These are phyloP conservation scores for Phytophthora brassicae DNA, from an alignment of 352 stramenopile species.

Conservation along the genomic window DNA sequence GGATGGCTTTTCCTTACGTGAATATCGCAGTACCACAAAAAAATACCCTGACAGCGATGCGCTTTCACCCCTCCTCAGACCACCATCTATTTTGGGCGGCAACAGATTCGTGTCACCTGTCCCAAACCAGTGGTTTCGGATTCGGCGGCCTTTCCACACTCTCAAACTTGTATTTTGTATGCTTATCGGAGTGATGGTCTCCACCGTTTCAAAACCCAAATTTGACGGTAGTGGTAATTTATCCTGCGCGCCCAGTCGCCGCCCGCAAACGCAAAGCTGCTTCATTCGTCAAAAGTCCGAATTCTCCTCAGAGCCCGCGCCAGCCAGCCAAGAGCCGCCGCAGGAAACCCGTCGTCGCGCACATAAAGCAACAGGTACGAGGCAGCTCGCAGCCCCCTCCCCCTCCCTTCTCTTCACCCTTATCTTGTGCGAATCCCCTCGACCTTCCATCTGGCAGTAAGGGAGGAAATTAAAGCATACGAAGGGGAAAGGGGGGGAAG, in stretches of 20 bases:
- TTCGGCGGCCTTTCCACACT: not conserved
- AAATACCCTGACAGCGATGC: not conserved
- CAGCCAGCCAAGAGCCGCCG: constrained; percentile 69
- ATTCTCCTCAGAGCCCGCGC: constrained; percentile 71
- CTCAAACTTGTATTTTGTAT: constrained; percentile 19
- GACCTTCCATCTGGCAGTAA: not conserved
- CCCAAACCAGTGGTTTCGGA: constrained; percentile 31
- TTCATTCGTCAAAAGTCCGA: constrained; percentile 89
- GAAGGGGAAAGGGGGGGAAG: constrained; percentile 27
- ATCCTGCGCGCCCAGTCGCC: constrained; percentile 21
- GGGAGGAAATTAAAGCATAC: constrained; percentile 11
- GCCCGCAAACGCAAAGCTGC: constrained; percentile 32
- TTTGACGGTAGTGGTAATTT: constrained; percentile 36
- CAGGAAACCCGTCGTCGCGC: constrained; percentile 30
- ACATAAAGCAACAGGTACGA: constrained; percentile 52
- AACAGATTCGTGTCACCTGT: constrained; percentile 20
- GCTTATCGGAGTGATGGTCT: constrained; percentile 19
- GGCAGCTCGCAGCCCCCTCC: constrained; percentile 1
- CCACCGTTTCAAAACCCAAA: constrained; percentile 32
- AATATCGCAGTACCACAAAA: constrained; percentile 18
- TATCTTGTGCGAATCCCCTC: not conserved
- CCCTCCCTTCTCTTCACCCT: not conserved
- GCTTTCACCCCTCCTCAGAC: constrained; percentile 13
- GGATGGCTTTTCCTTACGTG: not conserved
- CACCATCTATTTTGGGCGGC: not conserved